Evolutionary conservation across 2,329 filamentous ascomycete species (phyloP), one percentile per base, ranked within the genome.

Genomic region (Botrytis deweyae): DNA sequence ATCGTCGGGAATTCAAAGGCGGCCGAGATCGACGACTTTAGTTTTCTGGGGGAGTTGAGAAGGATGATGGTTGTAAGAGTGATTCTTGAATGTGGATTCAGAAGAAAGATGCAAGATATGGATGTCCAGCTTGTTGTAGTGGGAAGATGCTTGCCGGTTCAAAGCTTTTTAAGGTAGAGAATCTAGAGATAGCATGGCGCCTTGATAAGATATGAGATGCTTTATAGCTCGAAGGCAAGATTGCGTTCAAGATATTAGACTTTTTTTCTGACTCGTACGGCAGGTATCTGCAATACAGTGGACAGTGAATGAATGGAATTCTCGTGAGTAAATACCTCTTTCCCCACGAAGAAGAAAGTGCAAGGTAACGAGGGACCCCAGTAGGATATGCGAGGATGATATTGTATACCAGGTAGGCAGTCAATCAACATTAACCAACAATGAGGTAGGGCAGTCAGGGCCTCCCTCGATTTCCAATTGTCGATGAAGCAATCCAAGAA

Each of bases 1-100:
- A 67, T 46, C 68, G 73, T 69, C 66, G 63, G 65, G 73, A 65
- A 69, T 61, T 70, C 67, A 55, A 72, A 72, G 75, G 74, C 73
- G 74, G 74, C 72, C 46, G 29, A 66, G 75, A 77, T 78, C 70
- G 66, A 76, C 75, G 63, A 74, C 72, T 71, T 72, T 75, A 72
- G 70, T 75, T 76, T 76, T 75, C 59, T 72, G 58, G 65, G 59
- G 55, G 61, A 59, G 38, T 70, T 22, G 49, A 63, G 18, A 44
- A 66, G 68, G 72, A 72, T 65, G 52, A 59, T 73, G 67, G 72
- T 40, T 64, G 72, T 22, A 33, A n/a, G 42, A 40, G 29, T 33
- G 18, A 38, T 9, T 20, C 20, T n/a, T 42, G 46, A 46, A 59
- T 16, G 22, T 42, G 20, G 36, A 29, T 29, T 29, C 42, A 25